Evolutionary conservation across 2,329 filamentous ascomycete species (phyloP).

Genomic region (Sporothrix dimorphospora): DNA sequence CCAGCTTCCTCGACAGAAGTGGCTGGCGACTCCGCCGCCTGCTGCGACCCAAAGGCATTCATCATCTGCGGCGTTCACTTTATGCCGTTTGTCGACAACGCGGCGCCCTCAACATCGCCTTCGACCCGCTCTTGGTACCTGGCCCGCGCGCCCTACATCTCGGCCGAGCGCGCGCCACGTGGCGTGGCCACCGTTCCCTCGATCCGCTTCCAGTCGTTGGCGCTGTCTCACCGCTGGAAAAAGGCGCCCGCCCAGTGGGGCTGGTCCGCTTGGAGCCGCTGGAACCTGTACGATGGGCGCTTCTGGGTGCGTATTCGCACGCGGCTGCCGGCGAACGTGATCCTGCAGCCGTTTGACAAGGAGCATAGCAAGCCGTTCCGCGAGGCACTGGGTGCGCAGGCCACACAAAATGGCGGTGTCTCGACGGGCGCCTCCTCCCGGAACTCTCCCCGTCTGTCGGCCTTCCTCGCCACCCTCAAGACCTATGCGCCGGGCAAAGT

Average conservation of each 20-base stretch:
- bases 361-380: conserved; percentile 54
- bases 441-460: background rate
- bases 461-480: conserved; percentile 50
- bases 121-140: conserved; percentile 40
- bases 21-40: too few species aligned
- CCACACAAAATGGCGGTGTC: too few species aligned
- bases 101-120: conserved; percentile 23
- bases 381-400: conserved; percentile 43
- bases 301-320: conserved; percentile 61
- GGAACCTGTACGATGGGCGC: conserved; percentile 60
- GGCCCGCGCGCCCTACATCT: conserved; percentile 29
- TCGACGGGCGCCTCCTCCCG: background rate
- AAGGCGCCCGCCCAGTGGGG: conserved; percentile 33
- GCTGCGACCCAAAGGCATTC: conserved; percentile 42
- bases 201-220: conserved; percentile 31
- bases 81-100: conserved; percentile 41
- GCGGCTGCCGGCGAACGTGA: conserved; percentile 47
- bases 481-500: conserved; percentile 58
- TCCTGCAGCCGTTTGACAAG: conserved; percentile 51
- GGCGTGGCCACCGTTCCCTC: conserved; percentile 36
- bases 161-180: conserved; percentile 47
- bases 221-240: conserved; percentile 29
- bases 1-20: background rate
- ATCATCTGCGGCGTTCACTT: conserved; percentile 54
- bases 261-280: conserved; percentile 41